Percentiles rank a stretch among this genome's conserved stretches.
Conservation (phyloP, 495 filamentous ascomycete genomes). For the Stereocaulon alpinum region DNA sequence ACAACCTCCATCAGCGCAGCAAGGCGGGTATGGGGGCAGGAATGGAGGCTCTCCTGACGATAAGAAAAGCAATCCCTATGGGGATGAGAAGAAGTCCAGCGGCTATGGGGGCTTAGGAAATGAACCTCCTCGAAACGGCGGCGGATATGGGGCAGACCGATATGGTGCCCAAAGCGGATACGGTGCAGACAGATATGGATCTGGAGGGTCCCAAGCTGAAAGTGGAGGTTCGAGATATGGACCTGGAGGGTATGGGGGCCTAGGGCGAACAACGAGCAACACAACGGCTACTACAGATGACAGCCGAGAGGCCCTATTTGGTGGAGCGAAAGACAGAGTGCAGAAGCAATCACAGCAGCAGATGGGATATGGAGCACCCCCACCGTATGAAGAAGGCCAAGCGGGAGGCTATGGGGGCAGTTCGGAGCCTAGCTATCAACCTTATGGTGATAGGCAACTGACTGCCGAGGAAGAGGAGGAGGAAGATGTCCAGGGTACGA, state of each 20-base stretch:
- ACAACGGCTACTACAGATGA: slow-evolving; percentile 40
- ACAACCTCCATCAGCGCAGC: not conserved
- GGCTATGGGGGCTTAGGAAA: slow-evolving; percentile 55
- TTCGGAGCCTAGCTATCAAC: slow-evolving; percentile 38
- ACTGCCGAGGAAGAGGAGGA: slow-evolving; percentile 67
- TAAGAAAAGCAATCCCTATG: slow-evolving; percentile 15
- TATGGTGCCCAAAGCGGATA: slow-evolving; percentile 57
- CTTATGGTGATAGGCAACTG: slow-evolving; percentile 55
- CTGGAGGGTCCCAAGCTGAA: slow-evolving; percentile 23
- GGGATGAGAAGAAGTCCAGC: slow-evolving; percentile 1
- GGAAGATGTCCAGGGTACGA: slow-evolving; percentile 55
- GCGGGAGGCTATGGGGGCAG: slow-evolving; percentile 39
- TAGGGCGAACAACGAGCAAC: slow-evolving; percentile 37
- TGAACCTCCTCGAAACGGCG: slow-evolving; percentile 35
- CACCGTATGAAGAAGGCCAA: slow-evolving; percentile 30
- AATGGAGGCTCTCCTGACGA: slow-evolving; percentile 25
- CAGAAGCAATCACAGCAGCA: slow-evolving; percentile 33
- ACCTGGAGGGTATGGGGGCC: slow-evolving; percentile 63
- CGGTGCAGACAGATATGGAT: slow-evolving; percentile 52
- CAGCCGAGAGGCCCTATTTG: slow-evolving; percentile 55
- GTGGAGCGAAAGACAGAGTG: slow-evolving; percentile 47
- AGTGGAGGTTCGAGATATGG: slow-evolving; percentile 36
- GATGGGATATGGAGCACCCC: slow-evolving; percentile 29
- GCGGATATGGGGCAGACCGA: slow-evolving; percentile 44
- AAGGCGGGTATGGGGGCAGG: slow-evolving; percentile 10